Base-by-base conservation (phyloP, 768 basidiomycete species). In the Panellus pusillus region DNA sequence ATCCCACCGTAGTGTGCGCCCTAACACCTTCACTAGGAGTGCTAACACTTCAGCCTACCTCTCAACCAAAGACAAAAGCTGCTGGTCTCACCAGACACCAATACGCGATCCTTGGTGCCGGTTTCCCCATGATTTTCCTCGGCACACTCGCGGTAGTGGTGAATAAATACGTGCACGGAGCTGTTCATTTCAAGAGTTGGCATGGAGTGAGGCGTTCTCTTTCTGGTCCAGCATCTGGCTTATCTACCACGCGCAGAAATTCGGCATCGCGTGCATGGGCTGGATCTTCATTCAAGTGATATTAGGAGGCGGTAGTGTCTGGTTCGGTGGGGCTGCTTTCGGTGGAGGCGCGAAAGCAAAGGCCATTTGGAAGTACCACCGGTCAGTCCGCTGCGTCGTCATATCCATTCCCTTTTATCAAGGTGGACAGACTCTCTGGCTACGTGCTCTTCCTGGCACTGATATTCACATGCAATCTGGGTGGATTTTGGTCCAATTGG, bases 341-440 rank as follows among this genome's bases (percentile, higher is more conserved):
- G 89, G 91, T 5, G 89, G 90, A 1, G 83, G 80, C 13, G 67
- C 74, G 40, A 85, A 80, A 65, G 89, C 90, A 13, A 93, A 89
- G 66, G 66, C 72, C 1, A 54, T 92, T 17, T 93, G 91, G 87
- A 93, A 92, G 66, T 93, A 90, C 60, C 91, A 94, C 63, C 73
- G 91, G 86, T 84, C 55, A 38, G 68, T 14, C 12, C 6, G 37
- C 42, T 28, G 27, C 20, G n/a, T 24, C 41, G 35, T 13, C 29
- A 20, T 48, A 17, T 18, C 14, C 12, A 44, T 43, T 41, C 29
- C 39, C 29, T 28, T 53, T 32, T 28, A 48, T 38, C 56, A 39
- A 32, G 43, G 29, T 47, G 14, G 42, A 24, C 59, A 87, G 89
- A 57, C 56, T 87, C 15, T 90, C 87, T 0, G 92, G 92, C 9